Conservation (phyloP, 352 stramenopile species). For the Globisporangium barbulae region DNA sequence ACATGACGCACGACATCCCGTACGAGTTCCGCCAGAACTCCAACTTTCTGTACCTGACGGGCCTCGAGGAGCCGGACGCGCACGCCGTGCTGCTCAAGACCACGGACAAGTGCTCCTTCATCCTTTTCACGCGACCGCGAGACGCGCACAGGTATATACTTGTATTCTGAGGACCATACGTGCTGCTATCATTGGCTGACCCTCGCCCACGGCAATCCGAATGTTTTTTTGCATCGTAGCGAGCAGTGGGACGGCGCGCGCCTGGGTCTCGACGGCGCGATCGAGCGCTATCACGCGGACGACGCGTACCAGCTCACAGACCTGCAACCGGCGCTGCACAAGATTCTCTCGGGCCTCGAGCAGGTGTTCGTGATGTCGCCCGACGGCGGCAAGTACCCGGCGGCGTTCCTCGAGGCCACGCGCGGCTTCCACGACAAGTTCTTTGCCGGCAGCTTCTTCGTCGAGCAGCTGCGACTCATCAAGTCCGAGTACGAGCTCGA, state of each 20-base stretch:
- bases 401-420: slow-evolving; percentile 56
- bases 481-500: slow-evolving; percentile 75
- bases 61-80: slow-evolving; percentile 72
- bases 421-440: slow-evolving; percentile 66
- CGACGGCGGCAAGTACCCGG: slow-evolving; percentile 50
- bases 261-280: slow-evolving; percentile 56
- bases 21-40: slow-evolving; percentile 86
- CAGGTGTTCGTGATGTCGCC: slow-evolving; percentile 71
- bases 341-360: slow-evolving; percentile 52
- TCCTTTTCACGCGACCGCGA: slow-evolving; percentile 74
- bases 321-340: slow-evolving; percentile 43
- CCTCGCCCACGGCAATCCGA: too few relatives aligned
- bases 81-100: slow-evolving; percentile 77
- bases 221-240: slow-evolving; percentile 18
- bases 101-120: slow-evolving; percentile 53
- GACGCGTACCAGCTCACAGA: slow-evolving; percentile 65
- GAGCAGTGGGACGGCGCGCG: slow-evolving; percentile 83
- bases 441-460: slow-evolving; percentile 63
- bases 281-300: slow-evolving; percentile 58
- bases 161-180: background rate
- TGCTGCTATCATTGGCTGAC: background rate
- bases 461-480: slow-evolving; percentile 69
- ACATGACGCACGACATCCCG: slow-evolving; percentile 86
- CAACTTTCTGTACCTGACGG: slow-evolving; percentile 86
- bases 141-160: slow-evolving; percentile 51